Evolutionary conservation across 129 eudicot genomes (phyloP).

Genomic region (Saposhnikovia divaricata): DNA sequence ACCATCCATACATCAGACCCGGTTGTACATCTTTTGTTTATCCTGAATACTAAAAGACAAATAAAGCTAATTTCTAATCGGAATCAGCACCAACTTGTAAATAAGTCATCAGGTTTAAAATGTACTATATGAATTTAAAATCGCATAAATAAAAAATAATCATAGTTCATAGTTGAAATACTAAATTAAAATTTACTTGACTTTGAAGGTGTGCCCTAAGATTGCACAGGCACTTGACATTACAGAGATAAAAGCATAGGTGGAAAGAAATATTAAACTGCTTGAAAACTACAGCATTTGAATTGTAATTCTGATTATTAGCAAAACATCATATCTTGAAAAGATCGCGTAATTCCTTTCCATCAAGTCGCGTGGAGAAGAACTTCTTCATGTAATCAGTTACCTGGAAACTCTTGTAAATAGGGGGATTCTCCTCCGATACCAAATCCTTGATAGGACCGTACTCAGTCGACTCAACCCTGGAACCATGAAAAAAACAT

Average conservation of each 20-base stretch:
- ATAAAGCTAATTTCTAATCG: too few species aligned
- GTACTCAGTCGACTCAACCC: not conserved
- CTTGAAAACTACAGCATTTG: not conserved
- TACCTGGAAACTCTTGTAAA: conserved; percentile 29
- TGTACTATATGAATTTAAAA: too few species aligned
- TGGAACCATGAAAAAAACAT: conserved; percentile 18
- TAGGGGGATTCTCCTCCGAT: conserved; percentile 30
- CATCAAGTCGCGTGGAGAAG: conserved; percentile 37
- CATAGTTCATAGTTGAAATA: too few species aligned
- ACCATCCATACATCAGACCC: too few species aligned
- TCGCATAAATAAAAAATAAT: too few species aligned
- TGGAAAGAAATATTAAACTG: not conserved
- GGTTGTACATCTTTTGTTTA: too few species aligned
- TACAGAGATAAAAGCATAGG: not conserved
- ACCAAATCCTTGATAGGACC: conserved; percentile 54
- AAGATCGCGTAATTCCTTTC: conserved; percentile 22
- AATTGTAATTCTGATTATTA: not conserved
- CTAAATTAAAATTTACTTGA: too few species aligned
- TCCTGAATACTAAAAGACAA: too few species aligned
- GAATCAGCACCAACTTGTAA: too few species aligned
- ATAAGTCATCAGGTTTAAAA: too few species aligned
- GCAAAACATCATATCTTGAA: conserved; percentile 11
- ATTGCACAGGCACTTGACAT: too few species aligned
- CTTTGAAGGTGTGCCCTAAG: too few species aligned
- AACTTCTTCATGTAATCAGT: conserved; percentile 22